phyloP scores from a whole-genome alignment of 305 asterid genomes.

The Solanum aculeatissimum region DNA sequence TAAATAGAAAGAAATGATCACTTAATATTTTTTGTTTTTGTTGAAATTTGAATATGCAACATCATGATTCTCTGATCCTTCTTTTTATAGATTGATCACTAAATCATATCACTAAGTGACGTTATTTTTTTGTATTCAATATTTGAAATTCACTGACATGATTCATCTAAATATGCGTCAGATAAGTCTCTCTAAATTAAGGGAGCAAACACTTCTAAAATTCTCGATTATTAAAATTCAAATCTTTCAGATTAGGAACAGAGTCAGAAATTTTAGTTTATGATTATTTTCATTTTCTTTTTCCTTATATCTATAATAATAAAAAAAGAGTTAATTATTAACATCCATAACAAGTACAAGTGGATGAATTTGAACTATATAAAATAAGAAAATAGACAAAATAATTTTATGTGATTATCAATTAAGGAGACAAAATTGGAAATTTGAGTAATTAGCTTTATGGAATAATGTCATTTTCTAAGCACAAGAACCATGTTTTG shows the following conservation, averaged over 20 bases:
- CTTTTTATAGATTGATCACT: background rate
- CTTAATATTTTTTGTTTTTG: background rate
- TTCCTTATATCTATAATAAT: background rate
- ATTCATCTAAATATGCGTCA: background rate
- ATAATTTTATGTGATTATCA: background rate
- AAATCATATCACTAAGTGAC: background rate
- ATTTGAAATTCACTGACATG: background rate
- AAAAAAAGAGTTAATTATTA: background rate
- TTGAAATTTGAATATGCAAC: background rate
- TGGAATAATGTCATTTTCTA: background rate
- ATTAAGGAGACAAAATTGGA: background rate
- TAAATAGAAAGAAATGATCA: background rate
- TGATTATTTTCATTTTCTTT: background rate
- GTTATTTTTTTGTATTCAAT: background rate
- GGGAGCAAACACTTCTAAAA: fast-evolving
- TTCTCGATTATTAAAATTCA: fast-evolving
- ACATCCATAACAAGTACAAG: background rate
- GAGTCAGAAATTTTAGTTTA: fast-evolving
- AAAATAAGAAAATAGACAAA: background rate
- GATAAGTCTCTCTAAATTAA: background rate
- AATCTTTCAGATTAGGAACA: fast-evolving
- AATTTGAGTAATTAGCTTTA: background rate
- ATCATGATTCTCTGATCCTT: background rate
- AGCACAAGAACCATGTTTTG: background rate
- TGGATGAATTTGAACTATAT: background rate